Evolutionary conservation across 2,329 filamentous ascomycete genomes (phyloP).

Genomic region (Chrysoporthe puriensis): DNA sequence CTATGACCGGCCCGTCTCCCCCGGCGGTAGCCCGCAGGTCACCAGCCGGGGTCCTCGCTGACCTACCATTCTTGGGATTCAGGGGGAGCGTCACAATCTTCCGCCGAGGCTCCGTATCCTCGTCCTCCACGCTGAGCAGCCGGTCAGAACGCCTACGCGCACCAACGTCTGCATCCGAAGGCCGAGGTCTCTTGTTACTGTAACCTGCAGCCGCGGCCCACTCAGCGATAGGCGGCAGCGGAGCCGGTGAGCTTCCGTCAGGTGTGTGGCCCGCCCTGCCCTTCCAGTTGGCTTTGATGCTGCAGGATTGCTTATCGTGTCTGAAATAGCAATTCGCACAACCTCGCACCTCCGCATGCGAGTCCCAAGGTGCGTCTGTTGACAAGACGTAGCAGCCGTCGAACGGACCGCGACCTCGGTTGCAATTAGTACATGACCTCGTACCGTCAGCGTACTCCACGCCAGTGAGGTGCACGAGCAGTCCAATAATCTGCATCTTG

Average conservation of each 20-base stretch:
- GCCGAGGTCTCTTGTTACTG: slow-evolving; percentile 14
- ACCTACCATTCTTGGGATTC: background rate
- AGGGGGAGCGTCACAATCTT: slow-evolving; percentile 15
- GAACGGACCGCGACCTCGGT: slow-evolving; percentile 19
- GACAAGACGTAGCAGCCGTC: slow-evolving; percentile 18
- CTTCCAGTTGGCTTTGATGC: slow-evolving; percentile 22
- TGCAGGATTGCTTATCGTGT: slow-evolving; percentile 17
- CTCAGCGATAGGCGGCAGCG: slow-evolving; percentile 6
- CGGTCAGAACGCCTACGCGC: slow-evolving; percentile 9
- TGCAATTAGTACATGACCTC: slow-evolving; percentile 16
- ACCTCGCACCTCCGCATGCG: background rate
- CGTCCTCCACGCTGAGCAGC: background rate
- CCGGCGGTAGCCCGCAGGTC: background rate
- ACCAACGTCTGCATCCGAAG: background rate
- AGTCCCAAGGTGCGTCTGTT: slow-evolving; percentile 6
- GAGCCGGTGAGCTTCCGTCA: background rate
- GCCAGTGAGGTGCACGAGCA: slow-evolving; percentile 25
- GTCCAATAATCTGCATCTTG: slow-evolving; percentile 13
- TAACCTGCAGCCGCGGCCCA: slow-evolving; percentile 14
- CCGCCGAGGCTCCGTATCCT: background rate
- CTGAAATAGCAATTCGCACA: slow-evolving; percentile 27
- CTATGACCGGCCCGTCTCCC: background rate
- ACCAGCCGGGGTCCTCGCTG: background rate
- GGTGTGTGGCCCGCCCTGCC: background rate
- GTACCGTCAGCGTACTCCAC: background rate